A percentile compares a stretch with the other conserved stretches of the same genome.
Evolutionary conservation across 2,329 filamentous ascomycete species (phyloP).

Genomic region (Aspergillus sp.): DNA sequence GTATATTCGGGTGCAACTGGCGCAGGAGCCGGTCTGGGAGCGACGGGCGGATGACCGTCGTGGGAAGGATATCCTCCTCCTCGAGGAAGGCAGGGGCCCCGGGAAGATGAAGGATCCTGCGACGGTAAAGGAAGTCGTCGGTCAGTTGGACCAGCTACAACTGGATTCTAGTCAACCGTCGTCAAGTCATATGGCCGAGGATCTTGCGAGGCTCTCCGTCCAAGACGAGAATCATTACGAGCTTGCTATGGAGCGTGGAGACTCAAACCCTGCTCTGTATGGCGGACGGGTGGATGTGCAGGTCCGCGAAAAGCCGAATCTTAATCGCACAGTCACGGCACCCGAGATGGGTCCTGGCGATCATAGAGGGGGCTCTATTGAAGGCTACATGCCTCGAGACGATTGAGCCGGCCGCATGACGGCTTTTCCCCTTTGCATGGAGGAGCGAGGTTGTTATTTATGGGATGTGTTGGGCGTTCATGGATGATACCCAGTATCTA

Average conservation of each 20-base stretch:
- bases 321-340: conserved; percentile 19
- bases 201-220: conserved; percentile 27
- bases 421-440: not conserved
- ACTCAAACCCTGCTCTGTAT: conserved; percentile 24
- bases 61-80: conserved; percentile 57
- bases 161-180: conserved; percentile 12
- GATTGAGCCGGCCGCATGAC: conserved; percentile 2
- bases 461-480: conserved; percentile 1
- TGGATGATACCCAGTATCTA: conserved; percentile 2
- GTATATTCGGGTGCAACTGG: conserved; percentile 85
- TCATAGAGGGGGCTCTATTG: conserved; percentile 39
- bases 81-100: conserved; percentile 58
- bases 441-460: not conserved
- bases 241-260: conserved; percentile 37
- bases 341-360: conserved; percentile 35
- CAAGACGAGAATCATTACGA: conserved; percentile 23
- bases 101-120: conserved; percentile 17
- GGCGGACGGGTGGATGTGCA: conserved; percentile 32
- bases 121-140: conserved; percentile 26
- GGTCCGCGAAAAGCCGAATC: conserved; percentile 32
- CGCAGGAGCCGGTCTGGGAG: conserved; percentile 82
- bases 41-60: conserved; percentile 54
- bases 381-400: conserved; percentile 39
- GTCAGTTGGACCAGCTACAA: conserved; percentile 19
- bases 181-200: conserved; percentile 20